Percentiles rank a stretch among this genome's conserved stretches.
phyloP scores from a whole-genome alignment of 2,329 filamentous ascomycete genomes.

The Fonsecaea nubica region DNA sequence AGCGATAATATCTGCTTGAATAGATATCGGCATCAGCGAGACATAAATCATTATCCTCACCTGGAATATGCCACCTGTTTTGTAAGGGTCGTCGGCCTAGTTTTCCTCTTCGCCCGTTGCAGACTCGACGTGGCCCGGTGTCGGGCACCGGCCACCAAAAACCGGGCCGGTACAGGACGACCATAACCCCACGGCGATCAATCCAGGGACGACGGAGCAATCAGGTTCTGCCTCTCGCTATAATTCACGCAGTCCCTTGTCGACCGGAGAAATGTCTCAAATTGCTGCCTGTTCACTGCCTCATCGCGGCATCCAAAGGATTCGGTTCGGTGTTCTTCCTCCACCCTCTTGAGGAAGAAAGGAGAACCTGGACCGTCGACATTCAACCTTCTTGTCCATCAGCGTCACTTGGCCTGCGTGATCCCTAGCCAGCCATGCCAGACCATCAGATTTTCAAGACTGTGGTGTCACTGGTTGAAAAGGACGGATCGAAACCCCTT shows the following conservation, averaged over 20 bases:
- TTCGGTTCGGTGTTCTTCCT: too few species aligned
- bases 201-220: neutral
- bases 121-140: neutral
- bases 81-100: too few species aligned
- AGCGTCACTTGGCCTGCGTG: too few species aligned
- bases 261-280: neutral
- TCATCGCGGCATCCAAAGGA: neutral
- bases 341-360: too few species aligned
- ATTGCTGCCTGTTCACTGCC: neutral
- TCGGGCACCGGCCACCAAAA: neutral
- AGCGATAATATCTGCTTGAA: neutral
- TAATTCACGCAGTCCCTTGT: neutral
- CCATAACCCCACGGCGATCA: neutral
- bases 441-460: conserved; percentile 11
- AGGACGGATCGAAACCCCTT: conserved; percentile 6
- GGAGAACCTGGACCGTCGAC: neutral
- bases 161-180: conserved; percentile 21
- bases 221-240: neutral
- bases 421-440: conserved; percentile 2
- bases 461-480: conserved; percentile 10
- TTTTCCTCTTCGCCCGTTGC: too few species aligned
- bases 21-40: neutral
- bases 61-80: neutral
- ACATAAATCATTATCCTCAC: too few species aligned
- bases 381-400: neutral